A percentile compares a stretch with the other conserved stretches of the same genome.
These are phyloP conservation scores for Peronospora destructor DNA, from an alignment of 352 stramenopile species.

Conservation along the genomic window DNA sequence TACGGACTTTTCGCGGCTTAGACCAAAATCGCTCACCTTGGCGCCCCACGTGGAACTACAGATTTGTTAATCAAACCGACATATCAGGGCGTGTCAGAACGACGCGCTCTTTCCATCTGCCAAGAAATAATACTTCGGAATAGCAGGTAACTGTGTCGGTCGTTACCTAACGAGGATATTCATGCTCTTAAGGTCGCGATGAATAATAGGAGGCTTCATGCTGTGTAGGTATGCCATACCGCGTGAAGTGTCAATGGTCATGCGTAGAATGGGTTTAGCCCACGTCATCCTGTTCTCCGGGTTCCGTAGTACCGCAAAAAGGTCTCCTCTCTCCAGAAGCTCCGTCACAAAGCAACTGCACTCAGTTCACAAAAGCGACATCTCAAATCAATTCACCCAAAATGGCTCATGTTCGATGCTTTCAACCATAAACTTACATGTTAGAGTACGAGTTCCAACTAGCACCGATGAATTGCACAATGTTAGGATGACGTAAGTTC, in stretches of 20 bases:
- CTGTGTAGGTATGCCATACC: constrained; percentile 97
- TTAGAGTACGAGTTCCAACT: constrained; percentile 90
- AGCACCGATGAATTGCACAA: constrained; percentile 86
- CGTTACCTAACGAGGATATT: constrained; percentile 81
- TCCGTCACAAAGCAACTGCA: constrained; percentile 84
- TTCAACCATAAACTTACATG: constrained; percentile 50
- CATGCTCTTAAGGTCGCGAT: constrained; percentile 96
- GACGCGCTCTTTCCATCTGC: constrained; percentile 2
- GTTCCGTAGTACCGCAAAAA: constrained; percentile 78
- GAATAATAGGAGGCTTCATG: constrained; percentile 96
- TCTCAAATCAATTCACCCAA: constrained; percentile 11
- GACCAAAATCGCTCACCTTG: constrained; percentile 97
- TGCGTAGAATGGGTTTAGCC: constrained; percentile 80
- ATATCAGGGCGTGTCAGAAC: constrained; percentile 22
- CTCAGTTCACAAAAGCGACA: constrained; percentile 4
- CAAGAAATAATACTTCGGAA: constrained; percentile 1
- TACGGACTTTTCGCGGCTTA: constrained; percentile 94
- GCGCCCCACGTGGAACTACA: constrained; percentile 72
- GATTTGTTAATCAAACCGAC: constrained; percentile 6
- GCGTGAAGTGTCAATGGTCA: constrained; percentile 88
- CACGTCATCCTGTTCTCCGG: constrained; percentile 74
- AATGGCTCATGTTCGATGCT: background rate
- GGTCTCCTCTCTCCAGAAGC: constrained; percentile 76
- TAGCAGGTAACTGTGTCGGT: constrained; percentile 9
- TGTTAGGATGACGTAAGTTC: constrained; percentile 85